Evolutionary conservation across 768 basidiomycete genomes (phyloP).

Genomic region (Naematelia encephala): DNA sequence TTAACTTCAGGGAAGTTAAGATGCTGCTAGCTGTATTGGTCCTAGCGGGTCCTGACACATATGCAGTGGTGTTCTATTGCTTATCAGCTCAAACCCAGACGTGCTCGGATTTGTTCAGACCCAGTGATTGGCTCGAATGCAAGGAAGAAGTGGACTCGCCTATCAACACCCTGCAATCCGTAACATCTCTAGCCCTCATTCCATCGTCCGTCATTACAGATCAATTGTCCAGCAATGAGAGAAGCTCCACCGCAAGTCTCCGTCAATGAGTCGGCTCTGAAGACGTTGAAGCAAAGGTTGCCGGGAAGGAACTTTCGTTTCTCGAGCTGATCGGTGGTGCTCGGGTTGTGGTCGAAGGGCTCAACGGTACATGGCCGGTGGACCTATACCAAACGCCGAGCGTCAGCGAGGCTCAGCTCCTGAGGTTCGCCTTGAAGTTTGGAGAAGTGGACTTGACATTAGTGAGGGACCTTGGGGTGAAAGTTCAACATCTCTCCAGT

Average conservation of each 20-base stretch:
- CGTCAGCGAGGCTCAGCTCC: no score
- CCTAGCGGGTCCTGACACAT: no score
- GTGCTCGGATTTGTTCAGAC: no score
- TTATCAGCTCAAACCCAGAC: neutral
- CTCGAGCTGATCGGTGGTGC: slow-evolving; percentile 50
- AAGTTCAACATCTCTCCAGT: slow-evolving; percentile 38
- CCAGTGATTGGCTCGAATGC: no score
- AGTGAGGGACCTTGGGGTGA: slow-evolving; percentile 45
- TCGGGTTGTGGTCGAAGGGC: slow-evolving; percentile 42
- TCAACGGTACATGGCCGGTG: slow-evolving; percentile 45
- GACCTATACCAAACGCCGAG: slow-evolving; percentile 28
- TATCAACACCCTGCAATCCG: slow-evolving; percentile 49
- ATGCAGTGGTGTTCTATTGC: slow-evolving; percentile 48
- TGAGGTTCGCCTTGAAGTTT: neutral
- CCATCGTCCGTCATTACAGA: slow-evolving; percentile 50
- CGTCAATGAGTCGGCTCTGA: slow-evolving; percentile 39
- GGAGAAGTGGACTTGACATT: slow-evolving; percentile 1
- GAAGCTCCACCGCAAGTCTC: slow-evolving; percentile 14
- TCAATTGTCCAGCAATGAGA: slow-evolving; percentile 46
- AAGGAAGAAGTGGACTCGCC: slow-evolving; percentile 26
- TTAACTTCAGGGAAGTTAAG: no score
- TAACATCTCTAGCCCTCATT: slow-evolving; percentile 47
- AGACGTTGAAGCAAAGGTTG: slow-evolving; percentile 46
- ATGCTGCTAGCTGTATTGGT: no score
- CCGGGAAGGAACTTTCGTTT: slow-evolving; percentile 50